Evolutionary conservation across 306 rosid species (phyloP), one percentile per base, ranked within the genome.

Genomic region (Coriaria nepalensis): DNA sequence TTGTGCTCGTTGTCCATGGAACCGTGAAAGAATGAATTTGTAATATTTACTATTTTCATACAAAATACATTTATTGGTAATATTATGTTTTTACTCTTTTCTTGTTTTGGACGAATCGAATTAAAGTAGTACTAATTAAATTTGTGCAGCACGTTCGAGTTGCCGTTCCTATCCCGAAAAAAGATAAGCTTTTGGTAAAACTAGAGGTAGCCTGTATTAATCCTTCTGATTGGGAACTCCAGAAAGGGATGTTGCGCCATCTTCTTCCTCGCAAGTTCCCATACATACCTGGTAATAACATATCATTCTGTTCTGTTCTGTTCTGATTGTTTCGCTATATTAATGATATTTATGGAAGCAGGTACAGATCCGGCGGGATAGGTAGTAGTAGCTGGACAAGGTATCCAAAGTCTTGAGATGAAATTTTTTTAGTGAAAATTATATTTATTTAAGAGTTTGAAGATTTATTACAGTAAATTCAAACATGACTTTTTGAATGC

Each of bases 201-300:
- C 8, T 80, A 61, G 94, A 87, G 73, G 96, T 87, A 36, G 72
- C 72, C 45, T 64, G 78, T 58, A 39, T 87, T 15, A 83, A 87
- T 59, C 93, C 94, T 20, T 47, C 76, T 56, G 94, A 83, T 68
- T 83, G 85, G 83, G 80, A 72, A 71, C 60, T 87, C 52, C 94
- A 87, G 63, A 87, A 72, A 58, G 81, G 94, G 50, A 43, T 59
- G 60, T 0, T 67, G 43, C 29, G 94, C 55, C 94, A 82, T 7
- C 2, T 87, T 61, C 46, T 71, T 6, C 96, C 96, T 38, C 55
- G 45, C 40, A 75, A 63, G 40, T 83, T 83, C 54, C 94, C 96
- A 47, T 50, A 67, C 36, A 75, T 75, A 52, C 96, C 94, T 2
- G 68, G 94, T 80, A 79, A 34, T 13, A 53, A 49, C 42, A 9